These are phyloP conservation scores for Boletus eberwhitei DNA, from an alignment of 768 basidiomycete genomes.

Conservation along the genomic window DNA sequence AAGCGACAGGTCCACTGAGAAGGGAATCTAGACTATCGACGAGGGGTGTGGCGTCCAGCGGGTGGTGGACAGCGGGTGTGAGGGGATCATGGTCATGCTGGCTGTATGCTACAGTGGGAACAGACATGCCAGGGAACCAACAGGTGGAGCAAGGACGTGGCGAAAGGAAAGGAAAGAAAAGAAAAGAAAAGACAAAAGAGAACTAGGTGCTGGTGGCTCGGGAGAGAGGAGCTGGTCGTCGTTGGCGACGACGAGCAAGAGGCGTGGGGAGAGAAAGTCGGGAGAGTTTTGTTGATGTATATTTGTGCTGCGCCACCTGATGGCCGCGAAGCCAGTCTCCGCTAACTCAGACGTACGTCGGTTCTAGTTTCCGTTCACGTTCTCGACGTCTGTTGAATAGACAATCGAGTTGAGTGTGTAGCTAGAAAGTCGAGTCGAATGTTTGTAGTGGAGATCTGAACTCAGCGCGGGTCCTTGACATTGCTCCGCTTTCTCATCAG, in stretches of 20 bases:
- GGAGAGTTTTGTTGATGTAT: slow-evolving; percentile 14
- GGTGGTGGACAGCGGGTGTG: slow-evolving; percentile 14
- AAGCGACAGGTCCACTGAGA: slow-evolving; percentile 29
- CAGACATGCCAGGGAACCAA: slow-evolving; percentile 38
- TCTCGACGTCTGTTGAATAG: neutral
- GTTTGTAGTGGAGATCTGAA: slow-evolving; percentile 21
- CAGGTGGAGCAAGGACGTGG: neutral
- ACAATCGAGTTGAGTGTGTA: neutral
- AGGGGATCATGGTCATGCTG: slow-evolving; percentile 36
- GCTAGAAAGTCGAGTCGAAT: slow-evolving; percentile 1
- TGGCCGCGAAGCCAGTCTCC: neutral
- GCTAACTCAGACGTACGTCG: neutral
- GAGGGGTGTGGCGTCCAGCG: slow-evolving; percentile 47
- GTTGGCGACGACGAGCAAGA: slow-evolving; percentile 33
- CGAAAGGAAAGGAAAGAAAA: slow-evolving; percentile 15
- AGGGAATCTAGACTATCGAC: slow-evolving; percentile 43
- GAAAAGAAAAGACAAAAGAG: slow-evolving; percentile 18
- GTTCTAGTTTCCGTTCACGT: neutral
- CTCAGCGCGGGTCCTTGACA: slow-evolving; percentile 22
- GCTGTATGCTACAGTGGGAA: slow-evolving; percentile 35
- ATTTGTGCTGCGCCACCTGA: slow-evolving; percentile 24
- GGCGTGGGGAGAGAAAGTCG: slow-evolving; percentile 29
- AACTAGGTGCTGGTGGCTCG: neutral
- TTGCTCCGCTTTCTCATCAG: slow-evolving; percentile 19
- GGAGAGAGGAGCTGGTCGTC: slow-evolving; percentile 21